phyloP scores from a whole-genome alignment of 202 grass and related monocot genomes.

The Panicum hallii region DNA sequence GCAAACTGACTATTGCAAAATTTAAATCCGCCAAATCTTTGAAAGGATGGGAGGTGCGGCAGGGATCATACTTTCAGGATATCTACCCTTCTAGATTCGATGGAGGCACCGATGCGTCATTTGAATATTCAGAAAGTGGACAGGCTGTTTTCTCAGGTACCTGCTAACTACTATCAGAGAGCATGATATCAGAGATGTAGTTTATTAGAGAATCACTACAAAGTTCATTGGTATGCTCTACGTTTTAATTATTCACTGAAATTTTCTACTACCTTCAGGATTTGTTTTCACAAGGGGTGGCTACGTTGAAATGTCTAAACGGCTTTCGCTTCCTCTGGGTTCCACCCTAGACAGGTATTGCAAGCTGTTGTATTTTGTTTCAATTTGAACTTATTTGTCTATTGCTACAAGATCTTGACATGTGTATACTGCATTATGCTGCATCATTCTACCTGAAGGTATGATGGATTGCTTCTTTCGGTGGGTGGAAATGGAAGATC shows the following conservation, averaged over 20 bases:
- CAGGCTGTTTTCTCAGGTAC: conserved; percentile 79
- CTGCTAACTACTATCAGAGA: neutral
- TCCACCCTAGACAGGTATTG: conserved; percentile 90
- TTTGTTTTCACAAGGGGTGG: conserved; percentile 96
- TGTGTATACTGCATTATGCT: conserved; percentile 24
- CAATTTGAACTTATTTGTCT: neutral
- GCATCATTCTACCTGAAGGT: conserved; percentile 52
- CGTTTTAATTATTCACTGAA: neutral
- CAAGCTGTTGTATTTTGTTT: neutral
- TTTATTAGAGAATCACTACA: neutral
- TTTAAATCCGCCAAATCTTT: conserved; percentile 82
- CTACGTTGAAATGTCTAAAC: conserved; percentile 89
- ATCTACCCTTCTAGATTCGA: conserved; percentile 65
- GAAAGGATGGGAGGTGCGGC: conserved; percentile 75
- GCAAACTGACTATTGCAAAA: conserved; percentile 88
- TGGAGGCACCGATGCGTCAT: conserved; percentile 80
- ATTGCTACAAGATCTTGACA: conserved; percentile 22
- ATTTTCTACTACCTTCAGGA: conserved; percentile 54
- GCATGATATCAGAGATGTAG: neutral
- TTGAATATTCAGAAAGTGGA: conserved; percentile 72
- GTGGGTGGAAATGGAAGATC: conserved; percentile 94
- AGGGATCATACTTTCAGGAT: conserved; percentile 83
- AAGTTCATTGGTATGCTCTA: neutral
- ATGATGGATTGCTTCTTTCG: conserved; percentile 92
- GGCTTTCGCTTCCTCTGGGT: conserved; percentile 84